A percentile compares a stretch with the other conserved stretches of the same genome.
phyloP scores from a whole-genome alignment of 768 basidiomycete species.

The Mrakia gelida region DNA sequence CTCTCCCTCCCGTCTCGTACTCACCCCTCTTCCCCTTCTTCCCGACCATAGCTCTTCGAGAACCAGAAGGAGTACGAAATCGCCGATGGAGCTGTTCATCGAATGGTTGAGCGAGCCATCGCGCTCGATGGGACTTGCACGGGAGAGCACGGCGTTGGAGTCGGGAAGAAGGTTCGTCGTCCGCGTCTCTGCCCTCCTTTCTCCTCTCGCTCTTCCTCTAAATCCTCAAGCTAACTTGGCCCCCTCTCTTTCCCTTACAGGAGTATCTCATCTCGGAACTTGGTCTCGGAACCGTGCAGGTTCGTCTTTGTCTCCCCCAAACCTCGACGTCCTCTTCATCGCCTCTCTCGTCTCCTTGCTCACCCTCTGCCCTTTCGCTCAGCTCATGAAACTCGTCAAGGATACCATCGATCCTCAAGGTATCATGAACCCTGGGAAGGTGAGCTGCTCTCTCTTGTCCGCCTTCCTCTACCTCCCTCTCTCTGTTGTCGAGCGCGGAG shows the following conservation, averaged over 20 bases:
- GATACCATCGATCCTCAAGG: slow-evolving; percentile 45
- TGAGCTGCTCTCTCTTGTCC: background rate
- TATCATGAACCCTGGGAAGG: slow-evolving; percentile 28
- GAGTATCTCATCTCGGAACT: slow-evolving; percentile 79
- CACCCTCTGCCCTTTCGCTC: background rate
- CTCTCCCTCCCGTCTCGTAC: background rate
- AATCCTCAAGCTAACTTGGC: background rate
- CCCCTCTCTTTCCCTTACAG: too few species aligned
- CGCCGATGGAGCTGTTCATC: slow-evolving; percentile 43
- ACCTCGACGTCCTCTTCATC: background rate
- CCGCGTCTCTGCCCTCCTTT: background rate
- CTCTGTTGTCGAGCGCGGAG: background rate
- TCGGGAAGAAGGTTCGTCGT: slow-evolving; percentile 61
- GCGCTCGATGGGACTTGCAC: slow-evolving; percentile 49
- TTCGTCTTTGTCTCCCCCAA: background rate
- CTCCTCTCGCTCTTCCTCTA: background rate
- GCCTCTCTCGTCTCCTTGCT: background rate
- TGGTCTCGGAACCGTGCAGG: slow-evolving; percentile 66
- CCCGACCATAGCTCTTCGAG: slow-evolving; percentile 12
- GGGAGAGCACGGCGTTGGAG: slow-evolving; percentile 60
- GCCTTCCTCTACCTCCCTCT: background rate
- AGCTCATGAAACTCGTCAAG: slow-evolving; percentile 83
- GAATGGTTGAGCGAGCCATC: slow-evolving; percentile 48
- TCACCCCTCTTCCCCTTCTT: background rate
- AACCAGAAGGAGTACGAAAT: slow-evolving; percentile 32